Base-by-base conservation (phyloP, 1,284 basidiomycete species). In the Porogramme epimiltina region DNA sequence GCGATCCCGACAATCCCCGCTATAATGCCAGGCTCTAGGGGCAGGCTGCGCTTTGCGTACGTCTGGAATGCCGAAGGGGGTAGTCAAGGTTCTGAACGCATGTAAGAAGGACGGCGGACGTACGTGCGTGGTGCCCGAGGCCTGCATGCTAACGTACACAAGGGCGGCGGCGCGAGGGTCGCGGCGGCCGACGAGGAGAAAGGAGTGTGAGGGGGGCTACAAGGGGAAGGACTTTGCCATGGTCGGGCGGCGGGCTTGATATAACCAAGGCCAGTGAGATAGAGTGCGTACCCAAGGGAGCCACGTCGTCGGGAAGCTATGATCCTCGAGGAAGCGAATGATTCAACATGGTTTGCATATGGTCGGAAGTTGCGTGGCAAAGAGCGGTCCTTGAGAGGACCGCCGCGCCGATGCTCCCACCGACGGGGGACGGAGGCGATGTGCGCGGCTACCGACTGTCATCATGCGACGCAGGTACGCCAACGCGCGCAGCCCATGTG, bases 1-100 rank as follows among this genome's bases (percentile, higher is more conserved):
- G 59, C 56, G 9, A 58, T 55, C 36, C 57, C 60, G 33, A 61
- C 51, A 33, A 63, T 59, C 13, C 60, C 64, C 22, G 55, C 57
- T 39, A 64, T 58, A 25, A 64, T 42, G 15, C 58, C 48, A 10
- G 53, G 52, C 8, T 53, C 51, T 38, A 54, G 48, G 8, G 25
- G 28, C 20, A 51, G n/a, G 49, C 53, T 41, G 22, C 61, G 55
- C 49, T 60, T 63, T 20, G 51, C 45, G 43, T 54, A 46, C 20
- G 44, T 49, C 57, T 59, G 42, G 8, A 36, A 13, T n/a, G 3
- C n/a, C 16, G 23, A 13, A 40, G 24, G 22, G 20, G 38, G 50
- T 31, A 15, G 24, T 51, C n/a, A 25, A 8, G 20, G 40, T 45
- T 49, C 28, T 51, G 9, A 23, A 45, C 25, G 28, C 42, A 26